Evolutionary conservation across 441 rosid species (phyloP).

Genomic region (Macaranga tanarius): DNA sequence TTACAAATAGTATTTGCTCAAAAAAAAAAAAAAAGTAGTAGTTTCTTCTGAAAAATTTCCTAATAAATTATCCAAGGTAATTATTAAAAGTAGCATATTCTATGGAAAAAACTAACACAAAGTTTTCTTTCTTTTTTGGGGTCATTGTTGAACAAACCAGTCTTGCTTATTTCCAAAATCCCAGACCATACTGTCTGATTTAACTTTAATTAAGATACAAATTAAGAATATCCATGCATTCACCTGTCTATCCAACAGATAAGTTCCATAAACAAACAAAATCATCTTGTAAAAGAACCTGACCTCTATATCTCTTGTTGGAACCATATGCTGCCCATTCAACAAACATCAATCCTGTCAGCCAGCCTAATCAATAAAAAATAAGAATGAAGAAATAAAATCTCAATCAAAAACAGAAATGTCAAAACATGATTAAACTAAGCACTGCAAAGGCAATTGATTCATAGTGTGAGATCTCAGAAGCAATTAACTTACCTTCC

Average conservation of each 20-base stretch:
- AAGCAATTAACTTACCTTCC: conserved; percentile 7
- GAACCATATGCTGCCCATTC: conserved; percentile 77
- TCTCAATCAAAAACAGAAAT: conserved; percentile 27
- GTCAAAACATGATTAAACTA: conserved; percentile 8
- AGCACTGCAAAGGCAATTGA: conserved; percentile 8
- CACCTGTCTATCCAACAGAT: background rate
- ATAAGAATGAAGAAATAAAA: conserved; percentile 49
- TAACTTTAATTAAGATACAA: background rate
- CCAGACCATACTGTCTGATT: background rate
- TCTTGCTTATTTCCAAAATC: conserved; percentile 9
- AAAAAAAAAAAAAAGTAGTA: background rate
- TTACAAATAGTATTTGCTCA: background rate
- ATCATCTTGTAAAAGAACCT: conserved; percentile 35
- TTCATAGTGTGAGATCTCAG: background rate
- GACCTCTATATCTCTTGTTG: conserved; percentile 77
- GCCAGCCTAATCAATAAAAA: conserved; percentile 68
- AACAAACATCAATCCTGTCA: conserved; percentile 79
- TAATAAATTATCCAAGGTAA: too few species aligned
- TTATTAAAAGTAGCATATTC: background rate
- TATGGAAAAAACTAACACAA: background rate
- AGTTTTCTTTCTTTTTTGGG: background rate
- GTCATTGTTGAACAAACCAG: background rate
- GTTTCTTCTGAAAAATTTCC: too few species aligned
- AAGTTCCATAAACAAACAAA: background rate
- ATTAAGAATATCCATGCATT: background rate